Evolutionary conservation across 2,329 filamentous ascomycete genomes (phyloP).

Genomic region (Blumeriella jaapii): DNA sequence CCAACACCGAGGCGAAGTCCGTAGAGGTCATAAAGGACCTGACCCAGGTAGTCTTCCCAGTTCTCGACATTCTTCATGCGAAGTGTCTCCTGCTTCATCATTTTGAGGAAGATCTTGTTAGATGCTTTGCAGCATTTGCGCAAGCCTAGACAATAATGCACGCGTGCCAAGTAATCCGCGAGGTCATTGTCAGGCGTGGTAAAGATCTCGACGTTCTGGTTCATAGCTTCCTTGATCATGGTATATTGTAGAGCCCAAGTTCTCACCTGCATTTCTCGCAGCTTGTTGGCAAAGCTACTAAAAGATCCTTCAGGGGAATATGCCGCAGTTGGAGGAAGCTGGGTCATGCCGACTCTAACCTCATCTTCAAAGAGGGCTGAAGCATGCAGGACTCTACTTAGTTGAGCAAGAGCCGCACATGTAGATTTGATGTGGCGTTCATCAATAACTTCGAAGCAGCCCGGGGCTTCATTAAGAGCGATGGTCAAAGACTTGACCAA

Average conservation of each 20-base stretch:
- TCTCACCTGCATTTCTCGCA: constrained; percentile 79
- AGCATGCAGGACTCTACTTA: constrained; percentile 66
- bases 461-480: constrained; percentile 49
- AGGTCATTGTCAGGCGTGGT: constrained; percentile 57
- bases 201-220: constrained; percentile 54
- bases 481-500: constrained; percentile 60
- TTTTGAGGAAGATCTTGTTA: constrained; percentile 77
- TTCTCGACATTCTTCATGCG: constrained; percentile 65
- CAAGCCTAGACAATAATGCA: constrained; percentile 75
- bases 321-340: constrained; percentile 45
- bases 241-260: constrained; percentile 82
- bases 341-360: constrained; percentile 62
- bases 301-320: constrained; percentile 32
- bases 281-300: constrained; percentile 49
- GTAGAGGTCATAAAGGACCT: constrained; percentile 74
- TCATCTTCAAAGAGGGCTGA: constrained; percentile 77
- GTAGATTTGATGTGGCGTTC: constrained; percentile 65
- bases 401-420: constrained; percentile 56
- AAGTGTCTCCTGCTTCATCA: constrained; percentile 78
- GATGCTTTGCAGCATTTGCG: constrained; percentile 77
- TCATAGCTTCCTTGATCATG: constrained; percentile 62
- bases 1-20: constrained; percentile 65
- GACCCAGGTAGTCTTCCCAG: constrained; percentile 76
- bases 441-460: constrained; percentile 76
- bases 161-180: constrained; percentile 65